Evolutionary conservation across 305 asterid genomes (phyloP).

Genomic region (Plantago lanceolata): DNA sequence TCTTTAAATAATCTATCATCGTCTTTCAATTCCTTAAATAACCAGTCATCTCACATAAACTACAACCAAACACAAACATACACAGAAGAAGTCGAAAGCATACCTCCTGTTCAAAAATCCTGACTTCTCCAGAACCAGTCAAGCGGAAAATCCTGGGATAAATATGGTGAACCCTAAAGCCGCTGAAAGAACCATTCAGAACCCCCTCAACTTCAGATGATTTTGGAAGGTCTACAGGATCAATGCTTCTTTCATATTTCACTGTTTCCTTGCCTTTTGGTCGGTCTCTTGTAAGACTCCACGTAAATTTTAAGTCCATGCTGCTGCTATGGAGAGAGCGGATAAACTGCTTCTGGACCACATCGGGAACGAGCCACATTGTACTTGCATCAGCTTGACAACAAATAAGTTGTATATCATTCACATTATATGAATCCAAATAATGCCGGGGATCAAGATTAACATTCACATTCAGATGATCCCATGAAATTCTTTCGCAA

Average conservation of each 20-base stretch:
- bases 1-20: not conserved
- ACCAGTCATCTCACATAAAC: not conserved
- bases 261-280: constrained; percentile 93
- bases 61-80: not conserved
- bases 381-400: constrained; percentile 86
- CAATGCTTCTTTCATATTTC: constrained; percentile 63
- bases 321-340: constrained; percentile 41
- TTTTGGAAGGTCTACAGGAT: constrained; percentile 60
- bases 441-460: constrained; percentile 60
- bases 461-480: constrained; percentile 35
- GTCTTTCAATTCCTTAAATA: not conserved
- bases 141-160: constrained; percentile 85
- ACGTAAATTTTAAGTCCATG: constrained; percentile 70
- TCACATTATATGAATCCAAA: constrained; percentile 58
- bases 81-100: constrained; percentile 19
- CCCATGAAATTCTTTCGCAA: constrained; percentile 79
- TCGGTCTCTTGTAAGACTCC: constrained; percentile 87
- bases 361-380: constrained; percentile 79
- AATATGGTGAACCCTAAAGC: constrained; percentile 59
- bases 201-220: constrained; percentile 65
- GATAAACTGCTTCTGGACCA: constrained; percentile 61
- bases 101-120: constrained; percentile 83
- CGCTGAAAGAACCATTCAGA: constrained; percentile 65
- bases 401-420: constrained; percentile 85
- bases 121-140: constrained; percentile 92